phyloP scores from a whole-genome alignment of 1,284 basidiomycete genomes.

The Volvariella surrecta region DNA sequence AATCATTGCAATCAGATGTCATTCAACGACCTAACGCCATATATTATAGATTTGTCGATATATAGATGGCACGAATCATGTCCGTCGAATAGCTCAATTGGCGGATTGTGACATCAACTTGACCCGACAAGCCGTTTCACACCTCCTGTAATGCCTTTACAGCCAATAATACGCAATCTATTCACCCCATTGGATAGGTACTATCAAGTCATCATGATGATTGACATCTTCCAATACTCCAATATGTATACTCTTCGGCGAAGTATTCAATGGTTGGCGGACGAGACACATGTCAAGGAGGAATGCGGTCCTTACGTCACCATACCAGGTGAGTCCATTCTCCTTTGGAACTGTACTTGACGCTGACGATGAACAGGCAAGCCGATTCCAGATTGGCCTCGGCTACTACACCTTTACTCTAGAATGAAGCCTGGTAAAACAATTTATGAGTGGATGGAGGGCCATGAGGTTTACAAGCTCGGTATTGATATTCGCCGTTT shows the following conservation, averaged over 20 bases:
- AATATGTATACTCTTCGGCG: constrained; percentile 93
- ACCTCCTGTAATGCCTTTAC: constrained; percentile 65
- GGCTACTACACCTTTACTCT: constrained; percentile 80
- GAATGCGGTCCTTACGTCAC: constrained; percentile 92
- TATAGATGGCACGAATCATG: constrained; percentile 89
- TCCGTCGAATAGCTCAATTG: constrained; percentile 84
- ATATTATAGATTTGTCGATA: constrained; percentile 56
- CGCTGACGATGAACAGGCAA: constrained; percentile 27
- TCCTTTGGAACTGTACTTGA: no score
- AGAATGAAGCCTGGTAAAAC: constrained; percentile 81
- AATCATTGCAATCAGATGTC: background rate
- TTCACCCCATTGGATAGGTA: constrained; percentile 46
- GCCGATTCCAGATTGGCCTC: constrained; percentile 71
- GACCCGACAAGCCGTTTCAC: constrained; percentile 83
- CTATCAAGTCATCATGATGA: constrained; percentile 93
- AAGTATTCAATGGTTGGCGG: constrained; percentile 77
- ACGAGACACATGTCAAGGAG: constrained; percentile 72
- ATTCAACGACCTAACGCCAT: background rate
- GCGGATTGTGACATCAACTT: constrained; percentile 86
- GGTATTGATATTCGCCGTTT: constrained; percentile 91
- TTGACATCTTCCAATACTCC: constrained; percentile 97
- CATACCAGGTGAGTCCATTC: constrained; percentile 48
- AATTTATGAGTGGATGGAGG: constrained; percentile 85
- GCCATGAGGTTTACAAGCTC: constrained; percentile 57
- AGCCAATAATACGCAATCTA: constrained; percentile 1